Evolutionary conservation across 768 basidiomycete species (phyloP).

Genomic region (Astraeus odoratus): DNA sequence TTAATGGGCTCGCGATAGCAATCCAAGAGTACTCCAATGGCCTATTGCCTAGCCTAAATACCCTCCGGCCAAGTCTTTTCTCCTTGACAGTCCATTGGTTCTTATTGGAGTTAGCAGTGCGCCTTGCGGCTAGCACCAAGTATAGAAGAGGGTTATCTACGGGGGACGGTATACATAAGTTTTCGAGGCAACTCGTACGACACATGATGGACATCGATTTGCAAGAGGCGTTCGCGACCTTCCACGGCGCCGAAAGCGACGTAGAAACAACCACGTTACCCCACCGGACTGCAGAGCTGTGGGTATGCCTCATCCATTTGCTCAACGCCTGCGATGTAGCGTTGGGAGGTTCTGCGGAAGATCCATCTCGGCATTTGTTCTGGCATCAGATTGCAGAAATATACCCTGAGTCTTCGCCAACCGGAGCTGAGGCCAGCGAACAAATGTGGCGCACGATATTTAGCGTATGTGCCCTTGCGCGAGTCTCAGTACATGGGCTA

Average conservation of each 20-base stretch:
- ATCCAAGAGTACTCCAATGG: slow-evolving; percentile 33
- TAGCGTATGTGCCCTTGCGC: slow-evolving; percentile 65
- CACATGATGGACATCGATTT: slow-evolving; percentile 51
- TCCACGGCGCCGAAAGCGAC: slow-evolving; percentile 14
- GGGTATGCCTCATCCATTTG: slow-evolving; percentile 71
- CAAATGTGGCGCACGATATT: slow-evolving; percentile 66
- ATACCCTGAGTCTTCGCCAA: slow-evolving; percentile 24
- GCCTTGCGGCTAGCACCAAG: slow-evolving; percentile 26
- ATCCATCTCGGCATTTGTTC: slow-evolving; percentile 30
- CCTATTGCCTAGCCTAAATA: slow-evolving; percentile 34
- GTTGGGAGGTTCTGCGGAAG: slow-evolving; percentile 6
- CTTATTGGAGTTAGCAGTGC: slow-evolving; percentile 47
- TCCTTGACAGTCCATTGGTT: slow-evolving; percentile 56
- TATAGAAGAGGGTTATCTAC: slow-evolving; percentile 22
- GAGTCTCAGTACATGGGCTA: slow-evolving; percentile 59
- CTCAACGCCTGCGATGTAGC: slow-evolving; percentile 21
- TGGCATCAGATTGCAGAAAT: slow-evolving; percentile 38
- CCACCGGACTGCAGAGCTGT: slow-evolving; percentile 53
- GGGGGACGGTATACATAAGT: slow-evolving; percentile 16
- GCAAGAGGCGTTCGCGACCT: slow-evolving; percentile 20
- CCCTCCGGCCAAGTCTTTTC: slow-evolving; percentile 27
- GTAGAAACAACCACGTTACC: slow-evolving; percentile 31
- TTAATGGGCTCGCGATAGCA: slow-evolving; percentile 21
- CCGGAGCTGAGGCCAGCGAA: slow-evolving; percentile 50
- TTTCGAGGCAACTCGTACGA: slow-evolving; percentile 36